Evolutionary conservation across 352 stramenopile species (phyloP).

Genomic region (Phytopythium vexans): DNA sequence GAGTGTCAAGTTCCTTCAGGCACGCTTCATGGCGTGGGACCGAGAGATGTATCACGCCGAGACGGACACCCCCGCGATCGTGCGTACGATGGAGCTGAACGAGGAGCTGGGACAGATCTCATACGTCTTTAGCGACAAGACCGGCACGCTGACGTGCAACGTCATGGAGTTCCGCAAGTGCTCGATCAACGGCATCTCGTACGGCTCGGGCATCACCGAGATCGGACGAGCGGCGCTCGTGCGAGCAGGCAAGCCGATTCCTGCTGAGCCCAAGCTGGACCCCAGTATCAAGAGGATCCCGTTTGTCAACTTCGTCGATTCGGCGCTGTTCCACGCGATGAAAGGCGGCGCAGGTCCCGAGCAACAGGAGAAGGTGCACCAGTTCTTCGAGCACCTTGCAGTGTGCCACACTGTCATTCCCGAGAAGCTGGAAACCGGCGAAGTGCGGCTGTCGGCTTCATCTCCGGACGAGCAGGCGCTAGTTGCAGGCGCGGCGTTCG

Average conservation of each 20-base stretch:
- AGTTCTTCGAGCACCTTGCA: constrained; percentile 86
- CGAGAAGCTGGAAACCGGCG: constrained; percentile 58
- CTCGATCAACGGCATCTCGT: constrained; percentile 89
- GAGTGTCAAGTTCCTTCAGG: constrained; percentile 87
- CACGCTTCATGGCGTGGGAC: constrained; percentile 85
- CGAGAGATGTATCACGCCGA: constrained; percentile 90
- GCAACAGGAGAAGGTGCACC: constrained; percentile 41
- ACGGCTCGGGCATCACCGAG: constrained; percentile 85
- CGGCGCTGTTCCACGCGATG: constrained; percentile 57
- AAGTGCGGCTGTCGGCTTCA: constrained; percentile 68
- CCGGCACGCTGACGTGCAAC: constrained; percentile 92
- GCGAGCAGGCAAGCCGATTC: constrained; percentile 59
- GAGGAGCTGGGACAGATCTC: constrained; percentile 91
- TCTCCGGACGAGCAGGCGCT: constrained; percentile 86
- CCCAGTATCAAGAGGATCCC: constrained; percentile 48
- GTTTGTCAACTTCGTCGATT: constrained; percentile 80
- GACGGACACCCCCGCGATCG: constrained; percentile 86
- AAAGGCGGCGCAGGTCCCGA: constrained; percentile 39
- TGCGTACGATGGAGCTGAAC: constrained; percentile 87
- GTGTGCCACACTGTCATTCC: constrained; percentile 84
- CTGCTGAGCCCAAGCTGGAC: constrained; percentile 57
- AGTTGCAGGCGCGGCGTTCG: constrained; percentile 64
- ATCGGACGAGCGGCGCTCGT: constrained; percentile 66
- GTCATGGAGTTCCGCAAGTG: constrained; percentile 95
- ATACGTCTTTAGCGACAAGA: constrained; percentile 92